Evolutionary conservation across 2,329 filamentous ascomycete genomes (phyloP), one percentile per base, ranked within the genome.

Genomic region (Diaporthe caulivora): DNA sequence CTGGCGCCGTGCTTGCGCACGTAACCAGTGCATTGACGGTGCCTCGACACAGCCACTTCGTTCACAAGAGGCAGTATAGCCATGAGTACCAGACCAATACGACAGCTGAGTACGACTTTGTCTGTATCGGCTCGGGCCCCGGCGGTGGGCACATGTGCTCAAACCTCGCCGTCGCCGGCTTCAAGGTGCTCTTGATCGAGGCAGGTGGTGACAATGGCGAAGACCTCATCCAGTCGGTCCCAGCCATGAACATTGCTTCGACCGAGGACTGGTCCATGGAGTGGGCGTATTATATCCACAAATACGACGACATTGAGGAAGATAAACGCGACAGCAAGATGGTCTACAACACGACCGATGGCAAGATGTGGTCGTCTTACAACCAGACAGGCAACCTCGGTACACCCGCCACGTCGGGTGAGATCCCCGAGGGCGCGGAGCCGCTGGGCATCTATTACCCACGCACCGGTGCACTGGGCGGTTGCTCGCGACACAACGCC

Each of bases 151-250:
- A 87, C 54, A 77, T 88, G 15, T 85, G 87, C 49, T 83, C 85
- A 55, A 82, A 86, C 67, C 83, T 89, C 58, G 87, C 87, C 21
- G 81, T 86, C 51, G 86, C 85, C 44, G 87, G 87, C 69, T 83
- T 86, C 80, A 86, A 83, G 76, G 87, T 87, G 18, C 83, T 90
- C 34, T 82, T 90, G 3, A 84, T 90, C 40, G 88, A 90, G 76
- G 88, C 88, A n/a, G 88, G 88, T 58, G 86, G 87, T 74, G 87
- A 90, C 76, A 83, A 87, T 72, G 84, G 83, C 26, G 54, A 62
- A 21, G 57, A 71, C 15, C 44, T 60, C 55, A 60, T 62, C 21
- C 83, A 88, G 75, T 57, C 67, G 53, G 54, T 71, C 2, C 69
- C 69, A 10, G 69, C 69, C 42, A 71, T 71, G 69, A 51, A 62